Evolutionary conservation across 805 yeast species (phyloP).

Genomic region (Torulaspora microellipsoides): DNA sequence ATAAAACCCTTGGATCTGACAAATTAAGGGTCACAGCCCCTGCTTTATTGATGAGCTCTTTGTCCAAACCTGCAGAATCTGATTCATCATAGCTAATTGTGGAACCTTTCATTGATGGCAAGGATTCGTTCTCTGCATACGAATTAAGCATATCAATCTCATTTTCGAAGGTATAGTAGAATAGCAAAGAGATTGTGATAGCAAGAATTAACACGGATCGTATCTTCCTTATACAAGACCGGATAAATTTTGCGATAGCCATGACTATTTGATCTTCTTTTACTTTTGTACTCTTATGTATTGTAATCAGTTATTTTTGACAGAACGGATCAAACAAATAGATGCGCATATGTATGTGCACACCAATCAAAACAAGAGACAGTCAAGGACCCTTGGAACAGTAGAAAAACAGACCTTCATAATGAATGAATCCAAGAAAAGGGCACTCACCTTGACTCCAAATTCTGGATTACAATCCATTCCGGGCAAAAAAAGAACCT

Average conservation of each 20-base stretch:
- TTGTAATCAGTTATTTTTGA: no score
- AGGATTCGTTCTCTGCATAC: slow-evolving; percentile 34
- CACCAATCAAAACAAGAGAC: no score
- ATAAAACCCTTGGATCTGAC: slow-evolving; percentile 21
- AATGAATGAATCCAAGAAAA: slow-evolving; percentile 14
- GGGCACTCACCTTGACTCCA: slow-evolving; percentile 18
- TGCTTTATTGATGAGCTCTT: not conserved
- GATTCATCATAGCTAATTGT: not conserved
- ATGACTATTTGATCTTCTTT: slow-evolving; percentile 3
- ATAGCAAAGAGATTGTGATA: slow-evolving; percentile 29
- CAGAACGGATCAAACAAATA: no score
- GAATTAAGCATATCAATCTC: slow-evolving; percentile 35
- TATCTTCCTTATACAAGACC: slow-evolving; percentile 18
- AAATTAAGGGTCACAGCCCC: slow-evolving; percentile 10
- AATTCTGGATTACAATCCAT: slow-evolving; percentile 10
- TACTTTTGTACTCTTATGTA: not conserved
- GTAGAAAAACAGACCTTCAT: not conserved
- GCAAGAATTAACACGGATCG: slow-evolving; percentile 28
- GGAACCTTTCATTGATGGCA: slow-evolving; percentile 28
- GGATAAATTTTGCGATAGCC: slow-evolving; percentile 15
- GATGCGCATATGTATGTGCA: no score
- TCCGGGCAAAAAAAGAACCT: slow-evolving; percentile 6
- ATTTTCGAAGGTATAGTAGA: slow-evolving; percentile 35
- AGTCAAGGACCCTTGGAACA: no score
- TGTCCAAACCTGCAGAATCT: not conserved